Evolutionary conservation across 176 grass and related monocot species (phyloP), one percentile per base, ranked within the genome.

Genomic region (bread wheat (Triticum aestivum)): DNA sequence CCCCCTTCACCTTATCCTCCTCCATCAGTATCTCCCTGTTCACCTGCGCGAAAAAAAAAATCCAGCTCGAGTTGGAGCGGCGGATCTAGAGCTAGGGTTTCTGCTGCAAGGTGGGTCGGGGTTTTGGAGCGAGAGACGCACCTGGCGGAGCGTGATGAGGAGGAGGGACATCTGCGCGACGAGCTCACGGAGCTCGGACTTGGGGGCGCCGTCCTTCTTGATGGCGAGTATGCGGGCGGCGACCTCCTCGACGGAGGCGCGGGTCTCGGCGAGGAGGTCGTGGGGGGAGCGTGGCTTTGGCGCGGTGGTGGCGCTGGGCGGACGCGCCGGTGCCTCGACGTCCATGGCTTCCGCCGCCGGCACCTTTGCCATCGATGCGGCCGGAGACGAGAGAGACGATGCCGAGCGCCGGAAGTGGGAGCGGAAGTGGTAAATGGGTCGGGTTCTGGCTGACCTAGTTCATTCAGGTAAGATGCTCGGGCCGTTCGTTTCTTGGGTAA

Each of bases 1-100:
- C 94, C 17, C 66, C 75, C 89, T 92, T 96, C 38, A 96, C 85
- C 69, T 49, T 80, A 33, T 99, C 97, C 87, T 99, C 97, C 81
- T 99, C 94, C 90, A 99, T 83, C 87, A 99, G 80, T 82, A 99
- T 94, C 75, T 89, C 89, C 75, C 97, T 88, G 35, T 99, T 99
- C 72, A 92, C 90, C 97, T 99, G 66, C 49, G 78, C 72, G 29
- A 14, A 24, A 49, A 51, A 79, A 13, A 8, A 49, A 51, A 70
- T 15, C 32, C 67, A 58, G 10, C 47, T 10, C 23, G 41, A 24
- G 14, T 65, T 76, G 77, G 41, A 68, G 54, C 44, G 29, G 52
- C 37, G 70, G 85, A 85, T 73, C 77, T 65, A 56, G 20, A 78
- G 34, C 17, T 49, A 95, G 87, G 70, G 59, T 82, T 78, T 77